A percentile compares a stretch with the other conserved stretches of the same genome.
Conservation (phyloP, 1,284 basidiomycete genomes). For the Takashimella tepidaria region DNA sequence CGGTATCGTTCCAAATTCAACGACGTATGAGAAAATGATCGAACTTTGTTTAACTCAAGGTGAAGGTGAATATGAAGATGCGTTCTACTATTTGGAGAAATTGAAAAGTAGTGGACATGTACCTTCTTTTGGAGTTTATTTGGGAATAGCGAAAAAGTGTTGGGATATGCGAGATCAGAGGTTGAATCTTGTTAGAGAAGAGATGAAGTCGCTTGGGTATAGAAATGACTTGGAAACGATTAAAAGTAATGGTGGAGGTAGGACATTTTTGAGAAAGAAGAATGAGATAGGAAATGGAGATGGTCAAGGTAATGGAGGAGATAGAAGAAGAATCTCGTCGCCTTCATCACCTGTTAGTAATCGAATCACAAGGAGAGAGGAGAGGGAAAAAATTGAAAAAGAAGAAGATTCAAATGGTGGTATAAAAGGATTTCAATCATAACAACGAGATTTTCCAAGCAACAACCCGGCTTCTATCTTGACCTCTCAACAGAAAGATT, state of each 20-base stretch:
- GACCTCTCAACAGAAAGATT: too few relatives aligned
- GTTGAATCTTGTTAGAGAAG: slow-evolving; percentile 62
- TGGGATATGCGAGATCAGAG: slow-evolving; percentile 57
- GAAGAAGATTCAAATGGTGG: too few relatives aligned
- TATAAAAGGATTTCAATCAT: too few relatives aligned
- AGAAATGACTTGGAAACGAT: background rate
- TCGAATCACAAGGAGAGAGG: background rate
- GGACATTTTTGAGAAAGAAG: too few relatives aligned
- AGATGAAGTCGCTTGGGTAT: slow-evolving; percentile 59
- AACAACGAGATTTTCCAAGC: too few relatives aligned
- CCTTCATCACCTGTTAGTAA: too few relatives aligned
- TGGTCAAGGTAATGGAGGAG: background rate
- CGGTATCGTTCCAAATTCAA: slow-evolving; percentile 53
- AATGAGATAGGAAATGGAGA: too few relatives aligned
- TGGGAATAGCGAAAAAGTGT: slow-evolving; percentile 59
- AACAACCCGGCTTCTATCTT: too few relatives aligned
- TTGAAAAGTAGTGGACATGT: slow-evolving; percentile 63
- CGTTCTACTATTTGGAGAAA: slow-evolving; percentile 80
- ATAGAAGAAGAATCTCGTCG: background rate
- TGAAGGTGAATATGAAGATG: slow-evolving; percentile 63
- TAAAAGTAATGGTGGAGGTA: background rate
- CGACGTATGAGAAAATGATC: slow-evolving; percentile 64
- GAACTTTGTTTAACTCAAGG: slow-evolving; percentile 63
- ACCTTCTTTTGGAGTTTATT: slow-evolving; percentile 59
- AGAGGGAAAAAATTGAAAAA: background rate